Evolutionary conservation across 805 yeast genomes (phyloP).

Genomic region (Candida chauliodis): DNA sequence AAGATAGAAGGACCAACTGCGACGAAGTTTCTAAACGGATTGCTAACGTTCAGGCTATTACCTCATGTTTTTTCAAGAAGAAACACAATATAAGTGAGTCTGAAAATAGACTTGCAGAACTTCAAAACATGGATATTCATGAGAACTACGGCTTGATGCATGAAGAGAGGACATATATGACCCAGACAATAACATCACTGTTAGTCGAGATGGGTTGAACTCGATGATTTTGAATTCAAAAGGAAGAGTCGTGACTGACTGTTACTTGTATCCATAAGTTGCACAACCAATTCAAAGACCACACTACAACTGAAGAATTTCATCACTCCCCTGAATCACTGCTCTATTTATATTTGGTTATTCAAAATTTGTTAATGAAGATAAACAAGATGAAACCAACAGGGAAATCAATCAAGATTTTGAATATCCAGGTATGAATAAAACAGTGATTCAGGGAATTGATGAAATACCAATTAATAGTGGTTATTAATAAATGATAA

Average conservation of each 20-base stretch:
- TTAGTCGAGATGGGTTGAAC: constrained; percentile 67
- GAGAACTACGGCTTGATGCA: constrained; percentile 64
- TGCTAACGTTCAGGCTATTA: constrained; percentile 66
- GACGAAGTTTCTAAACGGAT: constrained; percentile 78
- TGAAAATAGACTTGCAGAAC: constrained; percentile 27
- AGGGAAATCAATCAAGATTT: too few relatives aligned
- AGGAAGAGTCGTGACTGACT: constrained; percentile 76
- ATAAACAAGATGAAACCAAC: too few relatives aligned
- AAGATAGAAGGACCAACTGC: constrained; percentile 74
- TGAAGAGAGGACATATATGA: constrained; percentile 53
- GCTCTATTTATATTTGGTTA: too few relatives aligned
- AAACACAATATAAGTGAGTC: constrained; percentile 58
- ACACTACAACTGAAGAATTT: too few relatives aligned
- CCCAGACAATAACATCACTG: constrained; percentile 44
- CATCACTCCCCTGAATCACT: too few relatives aligned
- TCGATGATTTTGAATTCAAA: constrained; percentile 75
- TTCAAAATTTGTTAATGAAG: too few relatives aligned
- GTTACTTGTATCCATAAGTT: constrained; percentile 57
- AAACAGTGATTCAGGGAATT: too few relatives aligned
- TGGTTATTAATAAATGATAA: too few relatives aligned
- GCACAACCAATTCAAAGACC: constrained; percentile 7
- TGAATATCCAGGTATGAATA: too few relatives aligned
- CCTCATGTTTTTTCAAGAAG: constrained; percentile 64
- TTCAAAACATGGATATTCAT: constrained; percentile 22
- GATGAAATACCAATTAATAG: too few relatives aligned